Base-by-base conservation (phyloP, 2,329 filamentous ascomycete genomes). In the Malbranchea zuffiana region DNA sequence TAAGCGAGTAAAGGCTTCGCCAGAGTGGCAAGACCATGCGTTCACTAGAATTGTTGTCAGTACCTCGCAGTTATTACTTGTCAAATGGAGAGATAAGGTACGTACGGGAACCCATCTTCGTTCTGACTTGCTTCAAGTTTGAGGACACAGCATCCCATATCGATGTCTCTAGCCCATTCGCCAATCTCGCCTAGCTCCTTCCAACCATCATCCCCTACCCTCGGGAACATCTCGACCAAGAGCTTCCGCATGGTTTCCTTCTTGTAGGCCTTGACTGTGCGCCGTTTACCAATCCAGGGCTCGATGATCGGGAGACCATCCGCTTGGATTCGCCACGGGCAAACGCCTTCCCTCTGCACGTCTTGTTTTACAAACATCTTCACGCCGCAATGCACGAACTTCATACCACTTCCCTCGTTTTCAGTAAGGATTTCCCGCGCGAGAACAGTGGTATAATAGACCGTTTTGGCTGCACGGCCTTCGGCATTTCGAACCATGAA, bases 321-420 rank as follows among this genome's bases (percentile, higher is more conserved):
- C 8, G 80, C 82, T 67, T 98, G 90, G 50, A 98, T 90, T 31
- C 90, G 78, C 90, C 90, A 98, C 41, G 80, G 75, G 66, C 87
- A 94, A 21, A 90, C 81, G 37, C 87, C 80, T 23, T 80, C 78
- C 4, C 79, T 82, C 42, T 93, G 87, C 0, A 84, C 81, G 53
- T 95, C 86, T 60, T 96, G 88, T 67, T 93, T 94, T 69, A 96
- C 90, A 58, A 93, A 98, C 85, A 96, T 96, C 65, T 93, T 93
- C 21, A 98, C 87, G 46, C 90, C 90, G 34, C 82, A 88, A 61
- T 98, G 90, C 33, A 98, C 82, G 55, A 98, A 94, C 58, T 90
- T 93, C 61, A 96, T 80, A 30, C 86, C 86, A 18, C 82, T 79
- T 28, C 85, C 83, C 60, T 95, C 86, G 57, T 98, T 98, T 54